phyloP scores from a whole-genome alignment of 2,329 filamentous ascomycete genomes.

The Karstenula rhodostoma region DNA sequence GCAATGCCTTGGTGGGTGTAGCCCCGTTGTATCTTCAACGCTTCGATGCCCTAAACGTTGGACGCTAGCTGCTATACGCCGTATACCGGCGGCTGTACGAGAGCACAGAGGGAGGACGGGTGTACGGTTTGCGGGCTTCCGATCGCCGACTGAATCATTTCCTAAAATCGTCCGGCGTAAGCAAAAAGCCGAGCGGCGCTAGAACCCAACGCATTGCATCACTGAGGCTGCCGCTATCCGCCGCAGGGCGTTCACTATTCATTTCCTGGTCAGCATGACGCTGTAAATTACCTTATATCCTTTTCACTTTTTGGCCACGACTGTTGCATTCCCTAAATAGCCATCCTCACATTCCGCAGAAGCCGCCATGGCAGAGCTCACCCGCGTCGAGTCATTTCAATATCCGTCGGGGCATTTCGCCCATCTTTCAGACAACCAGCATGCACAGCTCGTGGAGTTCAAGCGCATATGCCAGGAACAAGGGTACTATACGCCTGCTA shows the following conservation, averaged over 20 bases:
- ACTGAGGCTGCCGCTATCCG: constrained; percentile 38
- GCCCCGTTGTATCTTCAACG: neutral
- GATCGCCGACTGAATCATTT: neutral
- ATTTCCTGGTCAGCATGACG: constrained; percentile 31
- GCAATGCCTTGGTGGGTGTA: too few relatives aligned
- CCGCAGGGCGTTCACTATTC: constrained; percentile 24
- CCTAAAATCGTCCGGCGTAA: constrained; percentile 1
- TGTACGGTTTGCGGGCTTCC: constrained; percentile 2
- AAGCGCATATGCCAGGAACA: constrained; percentile 72
- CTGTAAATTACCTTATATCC: constrained; percentile 19
- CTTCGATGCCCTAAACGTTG: neutral
- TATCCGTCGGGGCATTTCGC: constrained; percentile 83
- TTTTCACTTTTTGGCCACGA: constrained; percentile 14
- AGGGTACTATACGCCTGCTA: constrained; percentile 66
- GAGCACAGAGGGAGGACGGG: neutral
- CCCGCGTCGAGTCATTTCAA: constrained; percentile 53
- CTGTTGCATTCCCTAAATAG: constrained; percentile 7
- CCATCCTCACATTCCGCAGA: neutral
- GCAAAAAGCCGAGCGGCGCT: constrained; percentile 3
- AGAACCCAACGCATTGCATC: constrained; percentile 13
- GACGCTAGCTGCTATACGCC: too few relatives aligned
- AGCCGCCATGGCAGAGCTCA: constrained; percentile 44
- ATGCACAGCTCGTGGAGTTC: constrained; percentile 73
- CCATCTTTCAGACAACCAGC: constrained; percentile 75
- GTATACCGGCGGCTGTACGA: neutral